A percentile compares a stretch with the other conserved stretches of the same genome.
phyloP scores from a whole-genome alignment of 129 eudicot species.

The Artemisia annua region DNA sequence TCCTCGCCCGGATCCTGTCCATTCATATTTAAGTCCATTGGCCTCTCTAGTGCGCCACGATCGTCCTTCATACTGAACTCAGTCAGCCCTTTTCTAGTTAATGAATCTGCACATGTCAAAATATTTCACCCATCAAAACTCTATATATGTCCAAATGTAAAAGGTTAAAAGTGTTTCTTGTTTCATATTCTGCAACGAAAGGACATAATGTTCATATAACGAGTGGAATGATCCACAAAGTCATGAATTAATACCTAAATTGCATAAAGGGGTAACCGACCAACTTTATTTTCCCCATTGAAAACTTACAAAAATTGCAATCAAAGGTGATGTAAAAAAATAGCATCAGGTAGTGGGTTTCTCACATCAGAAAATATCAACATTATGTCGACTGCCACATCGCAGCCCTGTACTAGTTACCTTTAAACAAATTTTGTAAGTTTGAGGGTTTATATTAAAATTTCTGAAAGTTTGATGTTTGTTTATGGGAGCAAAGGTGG shows the following conservation, averaged over 20 bases:
- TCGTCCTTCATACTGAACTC: constrained; percentile 15
- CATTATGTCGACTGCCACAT: not conserved
- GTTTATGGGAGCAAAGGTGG: constrained; percentile 20
- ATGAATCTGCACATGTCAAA: constrained; percentile 37
- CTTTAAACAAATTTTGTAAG: not conserved
- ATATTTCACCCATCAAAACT: constrained; percentile 20
- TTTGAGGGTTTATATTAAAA: not conserved
- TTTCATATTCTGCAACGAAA: constrained; percentile 13
- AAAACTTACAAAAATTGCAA: not conserved
- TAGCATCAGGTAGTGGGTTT: not conserved
- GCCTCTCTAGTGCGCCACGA: constrained; percentile 17
- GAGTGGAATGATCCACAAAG: not conserved
- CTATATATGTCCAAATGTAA: not conserved
- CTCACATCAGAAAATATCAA: not conserved
- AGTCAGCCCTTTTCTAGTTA: constrained; percentile 18
- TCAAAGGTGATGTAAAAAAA: too few relatives aligned
- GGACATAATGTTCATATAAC: constrained; percentile 14
- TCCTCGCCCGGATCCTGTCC: constrained; percentile 28
- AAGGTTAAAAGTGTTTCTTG: not conserved
- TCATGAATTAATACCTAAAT: not conserved
- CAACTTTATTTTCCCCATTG: constrained; percentile 1
- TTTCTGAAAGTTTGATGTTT: not conserved
- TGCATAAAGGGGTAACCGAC: not conserved
- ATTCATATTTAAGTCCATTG: constrained; percentile 31
- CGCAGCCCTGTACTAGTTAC: not conserved